Conservation (phyloP, 352 stramenopile genomes). For the Phytophthora sojae region DNA sequence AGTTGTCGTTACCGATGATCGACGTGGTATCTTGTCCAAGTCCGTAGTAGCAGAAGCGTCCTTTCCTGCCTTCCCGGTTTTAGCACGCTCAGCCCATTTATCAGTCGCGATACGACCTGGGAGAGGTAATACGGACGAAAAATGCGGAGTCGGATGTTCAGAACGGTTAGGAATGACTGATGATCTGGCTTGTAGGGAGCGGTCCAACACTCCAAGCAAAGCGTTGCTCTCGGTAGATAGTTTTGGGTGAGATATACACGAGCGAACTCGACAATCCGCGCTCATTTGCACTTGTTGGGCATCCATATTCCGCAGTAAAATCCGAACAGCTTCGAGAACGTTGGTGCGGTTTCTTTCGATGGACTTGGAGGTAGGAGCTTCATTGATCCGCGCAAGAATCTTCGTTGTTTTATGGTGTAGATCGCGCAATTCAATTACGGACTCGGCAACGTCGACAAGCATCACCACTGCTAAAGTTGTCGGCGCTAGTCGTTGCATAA, state of each 20-base stretch:
- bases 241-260: background rate
- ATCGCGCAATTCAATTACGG: background rate
- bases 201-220: background rate
- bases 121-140: background rate
- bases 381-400: background rate
- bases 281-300: background rate
- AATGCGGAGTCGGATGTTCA: background rate
- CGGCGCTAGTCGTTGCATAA: background rate
- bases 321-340: background rate
- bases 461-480: conserved; percentile 1
- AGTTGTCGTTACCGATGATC: background rate
- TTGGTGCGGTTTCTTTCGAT: background rate
- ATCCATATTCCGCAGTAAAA: background rate
- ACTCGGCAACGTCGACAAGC: background rate
- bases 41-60: no score
- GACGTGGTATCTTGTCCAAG: background rate
- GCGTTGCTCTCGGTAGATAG: background rate
- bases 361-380: background rate
- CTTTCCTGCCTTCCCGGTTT: background rate
- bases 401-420: background rate
- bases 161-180: background rate
- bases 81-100: background rate
- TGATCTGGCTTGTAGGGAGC: background rate
- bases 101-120: background rate
- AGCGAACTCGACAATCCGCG: background rate